phyloP scores from a whole-genome alignment of 2,329 filamentous ascomycete genomes.

The Graphiopsis chlorocephala region DNA sequence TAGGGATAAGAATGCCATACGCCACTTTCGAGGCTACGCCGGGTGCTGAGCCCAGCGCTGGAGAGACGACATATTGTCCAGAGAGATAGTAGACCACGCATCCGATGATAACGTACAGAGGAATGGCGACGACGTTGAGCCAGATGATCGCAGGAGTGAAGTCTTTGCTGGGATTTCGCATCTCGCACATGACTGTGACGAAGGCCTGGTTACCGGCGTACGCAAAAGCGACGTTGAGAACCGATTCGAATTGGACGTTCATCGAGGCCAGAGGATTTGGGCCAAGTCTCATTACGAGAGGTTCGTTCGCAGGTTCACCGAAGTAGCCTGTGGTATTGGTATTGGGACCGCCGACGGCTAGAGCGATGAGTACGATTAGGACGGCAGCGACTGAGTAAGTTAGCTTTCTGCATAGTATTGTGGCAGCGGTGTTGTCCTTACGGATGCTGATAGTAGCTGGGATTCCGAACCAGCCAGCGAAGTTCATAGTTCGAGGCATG shows the following conservation, averaged over 20 bases:
- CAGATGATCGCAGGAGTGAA: neutral
- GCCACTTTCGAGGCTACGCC: slow-evolving; percentile 6
- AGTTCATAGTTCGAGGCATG: slow-evolving; percentile 19
- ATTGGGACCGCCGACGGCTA: slow-evolving; percentile 70
- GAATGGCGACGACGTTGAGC: slow-evolving; percentile 3
- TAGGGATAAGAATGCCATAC: slow-evolving; percentile 5
- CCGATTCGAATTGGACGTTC: slow-evolving; percentile 7
- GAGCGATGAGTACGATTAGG: slow-evolving; percentile 41
- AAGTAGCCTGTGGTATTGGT: slow-evolving; percentile 54
- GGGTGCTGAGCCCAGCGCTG: slow-evolving; percentile 2
- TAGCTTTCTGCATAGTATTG: neutral
- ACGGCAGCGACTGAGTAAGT: neutral
- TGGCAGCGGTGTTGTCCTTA: neutral
- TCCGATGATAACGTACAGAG: slow-evolving; percentile 7
- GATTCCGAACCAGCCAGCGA: slow-evolving; percentile 18
- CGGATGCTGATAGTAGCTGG: slow-evolving; percentile 11
- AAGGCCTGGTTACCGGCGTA: slow-evolving; percentile 11
- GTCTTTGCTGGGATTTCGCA: slow-evolving; percentile 10
- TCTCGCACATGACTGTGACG: slow-evolving; percentile 11
- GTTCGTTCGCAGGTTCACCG: slow-evolving; percentile 3
- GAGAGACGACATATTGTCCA: neutral
- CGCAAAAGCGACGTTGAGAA: slow-evolving; percentile 2
- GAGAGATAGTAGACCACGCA: slow-evolving; percentile 7
- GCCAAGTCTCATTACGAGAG: neutral
- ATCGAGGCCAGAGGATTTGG: neutral